Evolutionary conservation across 1,284 basidiomycete species (phyloP).

Genomic region (Tranzscheliella williamsii): DNA sequence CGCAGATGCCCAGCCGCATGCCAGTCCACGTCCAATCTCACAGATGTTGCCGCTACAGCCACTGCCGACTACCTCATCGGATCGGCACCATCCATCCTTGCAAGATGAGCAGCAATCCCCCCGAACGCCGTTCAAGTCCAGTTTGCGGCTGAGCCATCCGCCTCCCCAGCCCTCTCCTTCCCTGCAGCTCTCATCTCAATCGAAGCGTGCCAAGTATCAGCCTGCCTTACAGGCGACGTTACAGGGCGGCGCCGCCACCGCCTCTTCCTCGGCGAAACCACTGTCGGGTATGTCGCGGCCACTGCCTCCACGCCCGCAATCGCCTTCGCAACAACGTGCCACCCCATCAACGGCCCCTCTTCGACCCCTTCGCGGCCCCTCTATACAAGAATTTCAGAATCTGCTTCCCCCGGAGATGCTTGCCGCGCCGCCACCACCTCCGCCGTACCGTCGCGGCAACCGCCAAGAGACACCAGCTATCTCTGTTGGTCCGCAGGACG

Average conservation of each 20-base stretch:
- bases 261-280: neutral
- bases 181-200: slow-evolving; percentile 7
- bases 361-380: neutral
- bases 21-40: too few relatives aligned
- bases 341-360: neutral
- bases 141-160: slow-evolving; percentile 18
- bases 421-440: neutral
- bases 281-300: neutral
- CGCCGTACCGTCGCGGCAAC: neutral
- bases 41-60: too few relatives aligned
- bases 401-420: neutral
- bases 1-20: too few relatives aligned
- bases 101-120: too few relatives aligned
- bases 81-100: too few relatives aligned
- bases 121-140: slow-evolving; percentile 11
- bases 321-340: neutral
- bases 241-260: neutral
- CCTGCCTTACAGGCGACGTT: slow-evolving; percentile 1
- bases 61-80: too few relatives aligned
- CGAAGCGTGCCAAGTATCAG: slow-evolving; percentile 7
- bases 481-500: neutral
- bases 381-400: neutral
- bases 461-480: neutral
- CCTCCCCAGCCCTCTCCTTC: slow-evolving; percentile 13
- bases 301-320: neutral